Base-by-base conservation (phyloP, 2,329 filamentous ascomycete species). In the Tolypocladium sp. region DNA sequence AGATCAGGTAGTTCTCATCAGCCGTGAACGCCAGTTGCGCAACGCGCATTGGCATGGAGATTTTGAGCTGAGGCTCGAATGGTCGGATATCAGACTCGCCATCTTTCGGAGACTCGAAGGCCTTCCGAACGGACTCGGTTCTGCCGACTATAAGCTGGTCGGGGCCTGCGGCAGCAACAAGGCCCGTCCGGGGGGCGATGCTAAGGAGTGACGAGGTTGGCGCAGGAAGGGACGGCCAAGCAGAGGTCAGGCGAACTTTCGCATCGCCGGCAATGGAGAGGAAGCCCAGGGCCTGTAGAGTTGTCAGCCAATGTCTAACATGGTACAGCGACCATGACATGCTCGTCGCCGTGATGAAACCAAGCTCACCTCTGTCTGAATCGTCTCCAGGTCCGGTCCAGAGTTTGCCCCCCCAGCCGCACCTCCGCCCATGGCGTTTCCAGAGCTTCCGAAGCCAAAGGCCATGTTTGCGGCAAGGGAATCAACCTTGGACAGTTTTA, bases 21-120 rank as follows among this genome's bases (percentile, higher is more conserved):
- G 90, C 84, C 0, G 91, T 93, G 71, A 99, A 99, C 20, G 88
- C 86, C 25, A 99, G 80, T 71, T 99, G 94, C 13, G 91, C 95
- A 58, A 96, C 83, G 65, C 89, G 86, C 68, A 86, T 82, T 12
- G 89, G 84, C 67, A 95, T 81, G 2, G 86, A 78, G 8, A 97
- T 82, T 60, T 81, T 88, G 57, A 90, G 77, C 70, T 93, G 85
- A 3, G 92, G 89, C 61, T 85, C 77, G 67, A 95, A 95, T 15
- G 80, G 70, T 62, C 88, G 85, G 58, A 88, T 77, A 63, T 92
- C 85, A 61, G 80, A 81, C 62, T 87, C 86, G 65, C 78, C 81
- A 60, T 80, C 75, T 63, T 84, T 82, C 41, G 80, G 76, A 15
- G 79, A 73, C 59, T 83, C 79, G 69, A 96, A 93, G 2, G 89